A percentile compares a stretch with the other conserved stretches of the same genome.
Conservation (phyloP, 1,284 basidiomycete species). For the Apiotrichum gamsii region DNA sequence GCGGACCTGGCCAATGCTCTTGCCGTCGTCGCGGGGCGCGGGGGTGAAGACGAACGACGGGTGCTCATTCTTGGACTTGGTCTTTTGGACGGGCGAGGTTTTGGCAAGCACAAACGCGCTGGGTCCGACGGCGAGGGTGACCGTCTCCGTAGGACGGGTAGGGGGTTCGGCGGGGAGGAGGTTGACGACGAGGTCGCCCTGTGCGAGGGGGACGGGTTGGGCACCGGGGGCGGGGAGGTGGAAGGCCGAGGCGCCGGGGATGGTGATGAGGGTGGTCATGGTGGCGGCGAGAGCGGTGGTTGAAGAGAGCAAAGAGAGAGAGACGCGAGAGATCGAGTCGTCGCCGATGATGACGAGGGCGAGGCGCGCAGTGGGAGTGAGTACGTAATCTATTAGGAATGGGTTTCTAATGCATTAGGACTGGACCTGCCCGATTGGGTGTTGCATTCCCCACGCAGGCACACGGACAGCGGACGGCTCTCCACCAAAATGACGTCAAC, state of each 20-base stretch:
- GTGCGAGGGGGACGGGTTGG: slow-evolving; percentile 34
- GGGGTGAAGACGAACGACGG: slow-evolving; percentile 41
- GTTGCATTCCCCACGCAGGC: too few relatives aligned
- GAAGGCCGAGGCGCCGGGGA: slow-evolving; percentile 32
- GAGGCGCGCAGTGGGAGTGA: too few relatives aligned
- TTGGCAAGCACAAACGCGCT: slow-evolving; percentile 36
- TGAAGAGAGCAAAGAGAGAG: not conserved
- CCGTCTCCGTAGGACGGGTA: slow-evolving; percentile 25
- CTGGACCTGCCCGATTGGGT: too few relatives aligned
- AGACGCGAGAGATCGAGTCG: not conserved
- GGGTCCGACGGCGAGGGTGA: slow-evolving; percentile 37
- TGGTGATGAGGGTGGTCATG: slow-evolving; percentile 40
- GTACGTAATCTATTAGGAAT: too few relatives aligned
- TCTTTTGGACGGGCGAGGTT: slow-evolving; percentile 36
- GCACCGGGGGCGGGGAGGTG: slow-evolving; percentile 37
- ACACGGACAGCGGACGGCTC: too few relatives aligned
- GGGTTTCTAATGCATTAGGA: too few relatives aligned
- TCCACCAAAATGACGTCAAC: too few relatives aligned
- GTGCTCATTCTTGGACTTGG: slow-evolving; percentile 37
- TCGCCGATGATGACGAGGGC: too few relatives aligned
- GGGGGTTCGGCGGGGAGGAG: slow-evolving; percentile 41
- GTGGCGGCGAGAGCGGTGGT: slow-evolving; percentile 1
- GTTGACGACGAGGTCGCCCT: slow-evolving; percentile 37
- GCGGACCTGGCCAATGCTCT: slow-evolving; percentile 39
- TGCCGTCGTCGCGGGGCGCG: slow-evolving; percentile 32